A percentile compares a stretch with the other conserved stretches of the same genome.
These are phyloP conservation scores for Aspergillus ochraceoroseus DNA, from an alignment of 2,329 filamentous ascomycete species.

Conservation along the genomic window DNA sequence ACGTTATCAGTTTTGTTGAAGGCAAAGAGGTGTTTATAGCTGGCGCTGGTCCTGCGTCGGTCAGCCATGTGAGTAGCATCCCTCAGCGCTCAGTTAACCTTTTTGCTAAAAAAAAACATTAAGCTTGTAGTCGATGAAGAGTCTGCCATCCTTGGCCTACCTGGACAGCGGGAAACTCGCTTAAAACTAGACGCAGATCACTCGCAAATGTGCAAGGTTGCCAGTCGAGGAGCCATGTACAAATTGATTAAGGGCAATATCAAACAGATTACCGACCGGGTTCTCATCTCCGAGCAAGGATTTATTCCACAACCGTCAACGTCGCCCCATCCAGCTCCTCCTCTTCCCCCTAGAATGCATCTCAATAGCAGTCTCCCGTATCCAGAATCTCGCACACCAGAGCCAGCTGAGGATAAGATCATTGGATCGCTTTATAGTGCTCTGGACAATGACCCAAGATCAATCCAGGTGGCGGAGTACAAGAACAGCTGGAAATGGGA, in stretches of 20 bases:
- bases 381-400: conserved; percentile 14
- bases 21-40: conserved; percentile 30
- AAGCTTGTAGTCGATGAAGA: conserved; percentile 37
- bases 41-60: conserved; percentile 28
- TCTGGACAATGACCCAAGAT: conserved; percentile 28
- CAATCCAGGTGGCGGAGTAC: conserved; percentile 24
- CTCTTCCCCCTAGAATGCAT: conserved; percentile 28
- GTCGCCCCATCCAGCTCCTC: conserved; percentile 20
- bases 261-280: conserved; percentile 32
- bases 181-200: conserved; percentile 36
- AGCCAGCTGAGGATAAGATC: conserved; percentile 13
- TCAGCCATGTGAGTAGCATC: conserved; percentile 29
- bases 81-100: too few relatives aligned
- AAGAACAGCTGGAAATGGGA: conserved; percentile 30
- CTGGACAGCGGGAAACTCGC: conserved; percentile 33
- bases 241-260: conserved; percentile 32
- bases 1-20: conserved; percentile 35
- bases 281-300: conserved; percentile 29
- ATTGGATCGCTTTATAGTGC: conserved; percentile 21
- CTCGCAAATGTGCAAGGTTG: conserved; percentile 36
- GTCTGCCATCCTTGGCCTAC: conserved; percentile 33
- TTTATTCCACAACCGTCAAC: conserved; percentile 25
- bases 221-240: conserved; percentile 29
- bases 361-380: conserved; percentile 29
- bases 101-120: too few relatives aligned